phyloP scores from a whole-genome alignment of 2,329 filamentous ascomycete species.

The Ploettnerulaceae sp. region DNA sequence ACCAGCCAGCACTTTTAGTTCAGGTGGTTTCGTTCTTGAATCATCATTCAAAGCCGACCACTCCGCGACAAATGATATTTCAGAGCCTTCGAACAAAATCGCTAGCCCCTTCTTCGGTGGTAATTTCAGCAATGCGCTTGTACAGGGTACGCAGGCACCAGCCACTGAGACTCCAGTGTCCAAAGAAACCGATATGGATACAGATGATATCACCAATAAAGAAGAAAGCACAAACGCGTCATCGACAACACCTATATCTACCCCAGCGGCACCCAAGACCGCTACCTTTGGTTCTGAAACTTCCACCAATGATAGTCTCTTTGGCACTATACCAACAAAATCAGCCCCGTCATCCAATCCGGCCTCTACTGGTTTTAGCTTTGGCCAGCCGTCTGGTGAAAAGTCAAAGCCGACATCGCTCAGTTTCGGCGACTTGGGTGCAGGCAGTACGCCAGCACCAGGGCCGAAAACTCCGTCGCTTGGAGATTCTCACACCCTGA shows the following conservation, averaged over 20 bases:
- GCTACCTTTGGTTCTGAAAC: slow-evolving; percentile 17
- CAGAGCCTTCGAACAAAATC: slow-evolving; percentile 42
- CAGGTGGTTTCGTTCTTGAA: slow-evolving; percentile 28
- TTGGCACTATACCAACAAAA: slow-evolving; percentile 17
- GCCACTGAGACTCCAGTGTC: slow-evolving; percentile 22
- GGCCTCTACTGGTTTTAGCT: slow-evolving; percentile 19
- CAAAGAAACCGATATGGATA: slow-evolving; percentile 51
- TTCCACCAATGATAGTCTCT: slow-evolving; percentile 17
- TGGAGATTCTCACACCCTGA: background rate
- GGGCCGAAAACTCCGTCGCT: slow-evolving; percentile 21
- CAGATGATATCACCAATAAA: slow-evolving; percentile 22
- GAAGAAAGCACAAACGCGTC: slow-evolving; percentile 11
- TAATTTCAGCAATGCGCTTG: slow-evolving; percentile 55
- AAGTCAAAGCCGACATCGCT: slow-evolving; percentile 17
- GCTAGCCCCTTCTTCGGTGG: slow-evolving; percentile 55
- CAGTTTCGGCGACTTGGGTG: slow-evolving; percentile 17
- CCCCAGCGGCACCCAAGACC: slow-evolving; percentile 25
- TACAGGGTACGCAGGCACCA: slow-evolving; percentile 39
- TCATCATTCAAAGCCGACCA: slow-evolving; percentile 37
- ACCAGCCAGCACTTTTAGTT: slow-evolving; percentile 16
- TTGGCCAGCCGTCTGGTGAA: slow-evolving; percentile 21
- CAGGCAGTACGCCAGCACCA: slow-evolving; percentile 8
- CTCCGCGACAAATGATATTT: slow-evolving; percentile 56
- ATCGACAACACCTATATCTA: slow-evolving; percentile 26
- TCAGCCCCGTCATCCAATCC: slow-evolving; percentile 14